Evolutionary conservation across 2,329 filamentous ascomycete species (phyloP).

Genomic region (Fusarium abutilonis): DNA sequence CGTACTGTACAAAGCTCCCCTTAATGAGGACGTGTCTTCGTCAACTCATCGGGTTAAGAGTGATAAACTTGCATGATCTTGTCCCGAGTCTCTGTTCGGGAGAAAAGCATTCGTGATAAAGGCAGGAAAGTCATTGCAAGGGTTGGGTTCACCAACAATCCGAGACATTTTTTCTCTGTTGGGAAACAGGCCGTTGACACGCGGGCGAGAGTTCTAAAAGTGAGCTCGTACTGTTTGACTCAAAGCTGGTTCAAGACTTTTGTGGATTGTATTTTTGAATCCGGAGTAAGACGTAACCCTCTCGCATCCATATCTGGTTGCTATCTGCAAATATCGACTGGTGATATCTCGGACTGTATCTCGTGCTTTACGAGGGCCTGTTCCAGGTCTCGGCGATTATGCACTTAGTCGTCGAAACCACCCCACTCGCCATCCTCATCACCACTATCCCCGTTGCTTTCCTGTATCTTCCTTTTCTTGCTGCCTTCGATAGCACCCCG

Average conservation of each 20-base stretch:
- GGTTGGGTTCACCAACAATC: not conserved
- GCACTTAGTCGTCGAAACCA: conserved; percentile 54
- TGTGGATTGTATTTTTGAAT: conserved; percentile 6
- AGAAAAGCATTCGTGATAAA: conserved; percentile 12
- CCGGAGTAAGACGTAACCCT: not conserved
- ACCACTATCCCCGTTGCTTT: conserved; percentile 34
- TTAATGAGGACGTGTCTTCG: no score
- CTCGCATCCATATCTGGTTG: not conserved
- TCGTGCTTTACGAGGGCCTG: not conserved
- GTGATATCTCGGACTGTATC: not conserved
- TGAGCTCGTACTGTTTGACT: conserved; percentile 8
- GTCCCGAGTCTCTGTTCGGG: not conserved
- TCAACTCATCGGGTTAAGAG: no score
- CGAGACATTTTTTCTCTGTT: conserved; percentile 13
- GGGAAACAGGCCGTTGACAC: not conserved
- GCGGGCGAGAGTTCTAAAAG: not conserved
- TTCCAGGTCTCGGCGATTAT: not conserved
- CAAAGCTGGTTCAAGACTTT: conserved; percentile 6
- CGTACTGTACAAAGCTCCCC: not conserved
- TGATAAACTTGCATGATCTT: no score
- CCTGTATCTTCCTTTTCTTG: conserved; percentile 61
- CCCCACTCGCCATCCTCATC: conserved; percentile 56
- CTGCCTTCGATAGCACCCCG: conserved; percentile 70
- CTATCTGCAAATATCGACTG: conserved; percentile 1
- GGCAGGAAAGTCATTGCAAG: conserved; percentile 4